phyloP scores from a whole-genome alignment of 2,329 filamentous ascomycete genomes.

The Helicocarpus griseus region DNA sequence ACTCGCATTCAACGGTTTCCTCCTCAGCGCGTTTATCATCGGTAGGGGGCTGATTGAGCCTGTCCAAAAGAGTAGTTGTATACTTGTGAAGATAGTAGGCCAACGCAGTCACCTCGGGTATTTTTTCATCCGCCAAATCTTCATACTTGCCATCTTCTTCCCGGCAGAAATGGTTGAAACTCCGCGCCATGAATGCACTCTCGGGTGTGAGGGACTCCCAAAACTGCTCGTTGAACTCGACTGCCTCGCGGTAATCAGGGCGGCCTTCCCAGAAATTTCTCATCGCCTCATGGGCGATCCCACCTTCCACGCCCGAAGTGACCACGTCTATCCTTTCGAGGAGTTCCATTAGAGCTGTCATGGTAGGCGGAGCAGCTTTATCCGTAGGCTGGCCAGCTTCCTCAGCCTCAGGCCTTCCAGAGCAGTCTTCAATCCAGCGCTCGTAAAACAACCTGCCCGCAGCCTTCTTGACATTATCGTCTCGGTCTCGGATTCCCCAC shows the following conservation, averaged over 20 bases:
- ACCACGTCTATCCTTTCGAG: constrained; percentile 89
- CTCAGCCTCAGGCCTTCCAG: constrained; percentile 53
- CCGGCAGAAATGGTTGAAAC: constrained; percentile 88
- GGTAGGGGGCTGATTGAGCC: constrained; percentile 23
- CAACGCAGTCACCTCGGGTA: constrained; percentile 87
- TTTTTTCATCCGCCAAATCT: constrained; percentile 74
- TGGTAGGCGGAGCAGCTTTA: constrained; percentile 52
- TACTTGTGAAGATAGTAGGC: constrained; percentile 80
- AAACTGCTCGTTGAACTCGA: constrained; percentile 37
- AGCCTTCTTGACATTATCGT: constrained; percentile 88
- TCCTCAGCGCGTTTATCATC: constrained; percentile 62
- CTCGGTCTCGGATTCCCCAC: constrained; percentile 88
- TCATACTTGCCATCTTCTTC: constrained; percentile 65
- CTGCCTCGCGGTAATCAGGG: constrained; percentile 44
- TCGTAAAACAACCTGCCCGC: constrained; percentile 84
- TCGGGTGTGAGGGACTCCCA: constrained; percentile 55
- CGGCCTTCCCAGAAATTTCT: constrained; percentile 91
- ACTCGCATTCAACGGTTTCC: constrained; percentile 82
- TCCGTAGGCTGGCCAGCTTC: constrained; percentile 40
- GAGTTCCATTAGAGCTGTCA: constrained; percentile 80
- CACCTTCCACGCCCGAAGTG: constrained; percentile 80
- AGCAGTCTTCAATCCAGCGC: constrained; percentile 96
- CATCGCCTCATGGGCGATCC: constrained; percentile 90
- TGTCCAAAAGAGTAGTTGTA: constrained; percentile 45
- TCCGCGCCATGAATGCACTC: constrained; percentile 79